Conservation (phyloP, 768 basidiomycete genomes). For the Leccinum broughii region DNA sequence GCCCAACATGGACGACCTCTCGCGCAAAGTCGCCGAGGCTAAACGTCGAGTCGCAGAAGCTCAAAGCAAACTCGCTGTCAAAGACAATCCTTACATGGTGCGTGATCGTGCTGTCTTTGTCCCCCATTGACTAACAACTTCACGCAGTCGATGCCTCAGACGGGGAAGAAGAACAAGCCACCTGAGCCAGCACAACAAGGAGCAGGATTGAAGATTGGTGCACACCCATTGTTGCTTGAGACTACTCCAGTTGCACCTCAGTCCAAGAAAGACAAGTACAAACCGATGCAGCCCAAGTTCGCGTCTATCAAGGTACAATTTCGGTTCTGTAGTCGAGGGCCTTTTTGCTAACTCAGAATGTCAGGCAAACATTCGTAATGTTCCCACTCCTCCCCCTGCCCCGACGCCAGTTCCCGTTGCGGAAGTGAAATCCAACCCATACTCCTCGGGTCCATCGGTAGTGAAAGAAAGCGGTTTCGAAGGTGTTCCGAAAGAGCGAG, state of each 20-base stretch:
- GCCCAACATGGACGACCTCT: slow-evolving; percentile 59
- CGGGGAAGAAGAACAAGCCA: slow-evolving; percentile 52
- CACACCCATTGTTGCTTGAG: slow-evolving; percentile 83
- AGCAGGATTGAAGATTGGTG: slow-evolving; percentile 86
- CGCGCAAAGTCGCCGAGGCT: slow-evolving; percentile 78
- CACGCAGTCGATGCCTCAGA: slow-evolving; percentile 52
- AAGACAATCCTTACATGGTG: slow-evolving; percentile 89
- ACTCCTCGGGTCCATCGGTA: slow-evolving; percentile 51
- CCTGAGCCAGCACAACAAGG: slow-evolving; percentile 74
- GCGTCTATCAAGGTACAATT: slow-evolving; percentile 80
- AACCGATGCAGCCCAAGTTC: slow-evolving; percentile 99
- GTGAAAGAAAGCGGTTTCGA: slow-evolving; percentile 68
- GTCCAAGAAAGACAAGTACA: slow-evolving; percentile 90
- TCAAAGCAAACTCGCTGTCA: slow-evolving; percentile 70
- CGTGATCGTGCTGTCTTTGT: slow-evolving; percentile 20
- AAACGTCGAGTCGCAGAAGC: slow-evolving; percentile 83
- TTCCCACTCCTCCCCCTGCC: slow-evolving; percentile 57
- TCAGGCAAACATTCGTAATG: slow-evolving; percentile 77
- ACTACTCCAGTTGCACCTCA: slow-evolving; percentile 52
- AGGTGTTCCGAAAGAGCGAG: slow-evolving; percentile 70
- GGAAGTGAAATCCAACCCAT: slow-evolving; percentile 68
- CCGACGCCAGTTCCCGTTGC: slow-evolving; percentile 38
- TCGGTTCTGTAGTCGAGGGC: background rate
- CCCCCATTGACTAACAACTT: slow-evolving; percentile 1
- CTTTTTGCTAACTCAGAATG: background rate